These are phyloP conservation scores for Alternaria ethzedia DNA, from an alignment of 2,329 filamentous ascomycete species.

Conservation along the genomic window DNA sequence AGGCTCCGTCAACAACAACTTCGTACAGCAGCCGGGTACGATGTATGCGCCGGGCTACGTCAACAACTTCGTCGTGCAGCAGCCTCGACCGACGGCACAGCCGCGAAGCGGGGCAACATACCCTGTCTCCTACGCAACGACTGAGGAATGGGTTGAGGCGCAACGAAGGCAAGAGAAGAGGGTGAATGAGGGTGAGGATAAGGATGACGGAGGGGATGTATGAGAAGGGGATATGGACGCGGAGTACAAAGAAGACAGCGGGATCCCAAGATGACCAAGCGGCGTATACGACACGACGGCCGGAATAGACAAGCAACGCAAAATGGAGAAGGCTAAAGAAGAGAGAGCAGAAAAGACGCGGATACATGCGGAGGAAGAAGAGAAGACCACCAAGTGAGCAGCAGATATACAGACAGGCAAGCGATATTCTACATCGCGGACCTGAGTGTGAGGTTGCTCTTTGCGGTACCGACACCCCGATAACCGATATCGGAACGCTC, in stretches of 20 bases:
- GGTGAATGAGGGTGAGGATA: background rate
- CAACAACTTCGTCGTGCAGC: background rate
- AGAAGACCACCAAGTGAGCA: too few species aligned
- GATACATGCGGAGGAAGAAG: background rate
- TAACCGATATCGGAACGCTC: background rate
- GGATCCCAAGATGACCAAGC: too few species aligned
- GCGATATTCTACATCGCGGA: background rate
- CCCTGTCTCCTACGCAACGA: background rate
- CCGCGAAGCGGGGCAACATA: too few species aligned
- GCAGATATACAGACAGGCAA: too few species aligned
- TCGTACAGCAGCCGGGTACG: background rate
- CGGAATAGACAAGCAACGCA: too few species aligned
- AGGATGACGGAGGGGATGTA: background rate
- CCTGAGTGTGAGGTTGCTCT: background rate
- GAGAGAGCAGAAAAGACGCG: background rate
- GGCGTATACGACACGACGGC: too few species aligned
- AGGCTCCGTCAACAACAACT: background rate
- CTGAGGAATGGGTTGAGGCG: background rate
- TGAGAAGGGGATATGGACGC: background rate
- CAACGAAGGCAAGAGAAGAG: background rate
- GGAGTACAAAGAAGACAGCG: background rate
- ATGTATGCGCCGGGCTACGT: background rate
- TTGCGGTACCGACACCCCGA: background rate
- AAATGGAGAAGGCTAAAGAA: background rate
- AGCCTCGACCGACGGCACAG: background rate